These are phyloP conservation scores for Neoboletus subvelutipes DNA, from an alignment of 768 basidiomycete genomes.

Conservation along the genomic window DNA sequence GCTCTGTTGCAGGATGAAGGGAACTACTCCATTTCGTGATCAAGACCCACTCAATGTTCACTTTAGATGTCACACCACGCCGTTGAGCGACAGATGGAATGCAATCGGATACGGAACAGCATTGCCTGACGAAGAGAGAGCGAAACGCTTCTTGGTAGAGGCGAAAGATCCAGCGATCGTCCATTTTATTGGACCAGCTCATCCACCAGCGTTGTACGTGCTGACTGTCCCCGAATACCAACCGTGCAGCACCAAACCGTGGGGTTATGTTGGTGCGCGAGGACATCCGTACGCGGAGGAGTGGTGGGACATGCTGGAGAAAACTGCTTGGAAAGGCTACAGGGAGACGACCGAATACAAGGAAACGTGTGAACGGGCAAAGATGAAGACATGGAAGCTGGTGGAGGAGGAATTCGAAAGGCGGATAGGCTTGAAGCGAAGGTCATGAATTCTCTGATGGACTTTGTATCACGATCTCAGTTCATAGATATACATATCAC, in stretches of 20 bases:
- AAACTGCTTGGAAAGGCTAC: not conserved
- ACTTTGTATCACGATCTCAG: not conserved
- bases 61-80: slow-evolving; percentile 40
- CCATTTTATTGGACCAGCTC: slow-evolving; percentile 50
- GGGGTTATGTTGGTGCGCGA: slow-evolving; percentile 45
- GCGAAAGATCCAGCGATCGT: slow-evolving; percentile 44
- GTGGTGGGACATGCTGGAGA: not conserved
- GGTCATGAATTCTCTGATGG: not conserved
- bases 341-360: not conserved
- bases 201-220: slow-evolving; percentile 42
- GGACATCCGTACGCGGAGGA: not conserved
- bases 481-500: too few species aligned
- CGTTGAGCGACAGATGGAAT: slow-evolving; percentile 45
- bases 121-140: slow-evolving; percentile 41
- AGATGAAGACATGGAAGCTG: not conserved
- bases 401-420: not conserved
- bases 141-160: slow-evolving; percentile 27
- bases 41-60: slow-evolving; percentile 49
- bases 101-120: slow-evolving; percentile 48
- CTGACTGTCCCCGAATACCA: not conserved
- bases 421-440: not conserved
- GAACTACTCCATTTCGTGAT: slow-evolving; percentile 35
- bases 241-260: slow-evolving; percentile 48
- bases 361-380: not conserved
- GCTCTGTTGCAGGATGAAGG: slow-evolving; percentile 22